Evolutionary conservation across 2,329 filamentous ascomycete species (phyloP), one percentile per base, ranked within the genome.

Genomic region (Talaromyces sp.): DNA sequence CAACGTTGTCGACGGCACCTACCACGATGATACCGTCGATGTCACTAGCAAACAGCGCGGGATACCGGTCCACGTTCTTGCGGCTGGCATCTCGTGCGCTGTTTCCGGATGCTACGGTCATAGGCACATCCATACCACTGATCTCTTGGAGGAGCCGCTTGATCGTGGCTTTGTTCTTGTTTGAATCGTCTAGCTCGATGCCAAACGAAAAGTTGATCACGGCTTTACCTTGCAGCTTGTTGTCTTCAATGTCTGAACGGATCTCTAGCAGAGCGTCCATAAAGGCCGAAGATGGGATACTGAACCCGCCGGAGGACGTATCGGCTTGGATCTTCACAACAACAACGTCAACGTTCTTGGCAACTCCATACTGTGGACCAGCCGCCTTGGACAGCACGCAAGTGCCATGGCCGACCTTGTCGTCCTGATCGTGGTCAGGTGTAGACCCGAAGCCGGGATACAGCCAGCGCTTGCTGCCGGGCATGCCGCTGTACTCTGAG

Each of bases 141-240:
- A 52, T 27, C 26, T 52, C 48, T 31, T 52, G 24, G 48, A 52
- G 48, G 10, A 52, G 24, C 11, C 27, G 24, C 48, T 29, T 52
- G 24, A 52, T 52, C 7, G 48, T 52, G 27, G 12, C 24, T 29
- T 27, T 26, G 48, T 29, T 52, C 17, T 12, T 52, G 27, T 52
- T 11, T 29, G 48, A 14, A n/a, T 29, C 27, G 2, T 52, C 48
- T 29, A 52, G 24, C 24, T n/a, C 26, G 21, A 35, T 35, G 8
- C 35, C 21, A 55, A 55, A 24, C 11, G 53, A 55, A 17, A 55
- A 38, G 29, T 55, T 55, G n/a, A 55, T 55, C 10, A 55, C 53
- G 14, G 53, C 29, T 41, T 35, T 55, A 6, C 53, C 53, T 38
- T 43, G 29, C 26, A 55, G 53, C 3, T 55, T 55, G 0, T 35